Evolutionary conservation across 176 grass and related monocot species (phyloP).

Genomic region (Musa schizocarpa): DNA sequence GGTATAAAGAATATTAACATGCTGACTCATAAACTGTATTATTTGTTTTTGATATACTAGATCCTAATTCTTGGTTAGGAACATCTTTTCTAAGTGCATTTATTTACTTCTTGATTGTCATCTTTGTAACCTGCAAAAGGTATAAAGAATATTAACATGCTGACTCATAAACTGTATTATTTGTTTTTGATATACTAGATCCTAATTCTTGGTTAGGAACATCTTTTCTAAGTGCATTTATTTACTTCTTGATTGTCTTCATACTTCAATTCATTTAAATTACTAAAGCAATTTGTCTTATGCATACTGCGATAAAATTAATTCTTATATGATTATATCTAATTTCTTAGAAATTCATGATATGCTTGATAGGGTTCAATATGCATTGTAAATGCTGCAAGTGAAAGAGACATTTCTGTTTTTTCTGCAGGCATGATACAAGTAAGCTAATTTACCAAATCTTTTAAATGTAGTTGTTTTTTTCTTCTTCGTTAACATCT

Average conservation of each 20-base stretch:
- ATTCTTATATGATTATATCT: neutral
- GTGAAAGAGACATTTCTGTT: conserved; percentile 78
- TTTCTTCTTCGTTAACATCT: conserved; percentile 15
- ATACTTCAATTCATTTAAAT: no score
- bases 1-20: no score
- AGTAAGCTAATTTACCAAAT: conserved; percentile 26
- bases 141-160: conserved; percentile 10
- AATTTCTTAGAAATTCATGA: neutral
- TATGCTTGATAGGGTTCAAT: conserved; percentile 52
- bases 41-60: neutral
- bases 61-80: neutral
- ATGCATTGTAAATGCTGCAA: conserved; percentile 82
- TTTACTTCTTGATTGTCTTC: neutral
- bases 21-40: neutral
- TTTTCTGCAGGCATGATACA: conserved; percentile 97
- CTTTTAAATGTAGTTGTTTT: conserved; percentile 7
- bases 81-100: neutral
- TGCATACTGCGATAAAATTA: neutral
- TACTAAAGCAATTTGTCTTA: neutral
- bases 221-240: no score
- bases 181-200: no score
- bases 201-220: no score
- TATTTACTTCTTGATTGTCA: neutral
- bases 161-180: no score
- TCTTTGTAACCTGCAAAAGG: conserved; percentile 43